Evolutionary conservation across 2,329 filamentous ascomycete species (phyloP).

Genomic region (Pseudogymnoascus sp.): DNA sequence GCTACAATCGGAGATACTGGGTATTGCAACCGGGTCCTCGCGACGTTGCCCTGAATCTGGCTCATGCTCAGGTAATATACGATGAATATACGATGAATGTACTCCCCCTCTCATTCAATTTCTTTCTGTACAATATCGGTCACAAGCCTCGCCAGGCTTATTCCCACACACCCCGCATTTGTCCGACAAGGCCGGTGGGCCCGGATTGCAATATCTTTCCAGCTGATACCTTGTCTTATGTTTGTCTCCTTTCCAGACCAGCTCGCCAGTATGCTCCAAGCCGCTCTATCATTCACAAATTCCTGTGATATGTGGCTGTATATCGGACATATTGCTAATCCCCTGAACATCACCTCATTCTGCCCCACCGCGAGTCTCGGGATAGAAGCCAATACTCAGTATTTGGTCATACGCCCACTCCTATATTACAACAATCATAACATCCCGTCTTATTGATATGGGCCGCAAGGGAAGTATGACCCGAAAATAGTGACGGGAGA

Average conservation of each 20-base stretch:
- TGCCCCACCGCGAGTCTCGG: too few relatives aligned
- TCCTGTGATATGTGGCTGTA: background rate
- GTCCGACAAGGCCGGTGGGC: background rate
- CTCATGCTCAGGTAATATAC: background rate
- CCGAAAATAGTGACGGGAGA: background rate
- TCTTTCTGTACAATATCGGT: background rate
- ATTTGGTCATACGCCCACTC: background rate
- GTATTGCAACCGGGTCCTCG: background rate
- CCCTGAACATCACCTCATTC: background rate
- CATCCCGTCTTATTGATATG: background rate
- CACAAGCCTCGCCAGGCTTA: background rate
- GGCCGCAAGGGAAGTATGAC: background rate
- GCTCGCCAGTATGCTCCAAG: background rate
- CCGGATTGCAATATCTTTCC: background rate
- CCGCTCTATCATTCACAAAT: background rate
- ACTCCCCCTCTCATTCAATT: constrained; percentile 2
- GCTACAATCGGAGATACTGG: background rate
- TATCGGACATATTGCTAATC: background rate
- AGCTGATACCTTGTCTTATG: background rate
- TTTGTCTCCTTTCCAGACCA: background rate
- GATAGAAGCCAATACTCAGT: background rate
- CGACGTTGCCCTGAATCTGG: background rate
- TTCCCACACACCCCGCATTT: background rate
- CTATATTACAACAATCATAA: background rate
- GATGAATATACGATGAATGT: background rate